Percentiles rank a stretch among this genome's conserved stretches.
Evolutionary conservation across 139 green algal species (phyloP).

Genomic region (Chlamydomonas sp.): DNA sequence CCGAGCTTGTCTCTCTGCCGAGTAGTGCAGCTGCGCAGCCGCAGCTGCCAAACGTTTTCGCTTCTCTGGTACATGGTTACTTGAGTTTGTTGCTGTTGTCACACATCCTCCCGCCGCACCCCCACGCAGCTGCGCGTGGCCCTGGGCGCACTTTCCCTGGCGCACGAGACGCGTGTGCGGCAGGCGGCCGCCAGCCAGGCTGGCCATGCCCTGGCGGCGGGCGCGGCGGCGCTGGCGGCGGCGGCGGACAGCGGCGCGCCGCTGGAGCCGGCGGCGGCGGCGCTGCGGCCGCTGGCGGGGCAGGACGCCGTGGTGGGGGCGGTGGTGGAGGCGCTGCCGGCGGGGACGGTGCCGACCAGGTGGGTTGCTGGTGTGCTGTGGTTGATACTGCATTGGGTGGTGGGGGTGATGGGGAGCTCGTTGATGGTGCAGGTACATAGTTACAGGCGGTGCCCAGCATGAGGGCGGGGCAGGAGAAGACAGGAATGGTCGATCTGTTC

Average conservation of each 20-base stretch:
- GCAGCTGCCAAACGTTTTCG: background rate
- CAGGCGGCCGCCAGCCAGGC: conserved; percentile 5
- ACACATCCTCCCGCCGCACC: background rate
- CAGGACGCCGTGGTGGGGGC: conserved; percentile 12
- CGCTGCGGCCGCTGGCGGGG: conserved; percentile 14
- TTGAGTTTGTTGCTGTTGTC: background rate
- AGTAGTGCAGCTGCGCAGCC: background rate
- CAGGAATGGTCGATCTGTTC: no score
- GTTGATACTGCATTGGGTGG: background rate
- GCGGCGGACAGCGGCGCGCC: conserved; percentile 32
- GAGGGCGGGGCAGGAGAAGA: no score
- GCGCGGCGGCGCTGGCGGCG: conserved; percentile 27
- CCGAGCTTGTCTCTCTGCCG: background rate
- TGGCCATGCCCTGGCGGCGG: conserved; percentile 12
- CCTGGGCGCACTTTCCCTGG: conserved; percentile 3
- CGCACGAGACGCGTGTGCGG: conserved; percentile 9
- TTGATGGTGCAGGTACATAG: background rate
- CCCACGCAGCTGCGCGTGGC: background rate
- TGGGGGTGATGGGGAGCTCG: background rate
- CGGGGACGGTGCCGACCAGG: background rate
- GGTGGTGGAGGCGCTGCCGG: conserved; percentile 20
- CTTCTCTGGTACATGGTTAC: background rate
- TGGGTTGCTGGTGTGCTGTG: background rate
- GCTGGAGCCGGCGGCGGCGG: background rate
- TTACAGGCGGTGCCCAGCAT: no score